phyloP scores from a whole-genome alignment of 169 alveolate genomes.

The Plasmodium cynomolgi region DNA sequence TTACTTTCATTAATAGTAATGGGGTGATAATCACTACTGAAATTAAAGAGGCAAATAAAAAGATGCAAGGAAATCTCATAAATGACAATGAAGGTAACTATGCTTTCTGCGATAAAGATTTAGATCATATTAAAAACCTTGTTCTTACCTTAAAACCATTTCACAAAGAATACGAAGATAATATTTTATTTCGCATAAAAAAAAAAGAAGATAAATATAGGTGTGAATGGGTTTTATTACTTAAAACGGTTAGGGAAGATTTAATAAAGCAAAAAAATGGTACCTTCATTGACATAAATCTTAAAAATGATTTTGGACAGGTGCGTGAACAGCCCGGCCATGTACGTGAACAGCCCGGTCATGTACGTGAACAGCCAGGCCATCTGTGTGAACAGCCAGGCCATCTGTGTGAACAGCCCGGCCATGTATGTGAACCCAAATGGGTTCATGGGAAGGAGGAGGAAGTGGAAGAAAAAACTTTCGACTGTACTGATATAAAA shows the following conservation, averaged over 20 bases:
- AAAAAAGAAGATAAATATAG: slow-evolving; percentile 39
- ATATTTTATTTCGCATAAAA: slow-evolving; percentile 34
- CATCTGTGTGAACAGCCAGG: background rate
- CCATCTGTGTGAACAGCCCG: background rate
- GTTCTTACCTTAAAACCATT: slow-evolving; percentile 56
- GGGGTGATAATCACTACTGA: slow-evolving; percentile 61
- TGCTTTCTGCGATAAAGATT: slow-evolving; percentile 45
- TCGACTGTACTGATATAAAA: slow-evolving; percentile 37
- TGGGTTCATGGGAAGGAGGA: background rate
- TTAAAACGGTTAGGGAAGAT: slow-evolving; percentile 22
- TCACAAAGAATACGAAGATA: slow-evolving; percentile 52
- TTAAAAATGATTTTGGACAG: slow-evolving; percentile 16
- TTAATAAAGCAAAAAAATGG: background rate
- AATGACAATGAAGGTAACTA: slow-evolving; percentile 33
- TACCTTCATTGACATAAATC: slow-evolving; percentile 4
- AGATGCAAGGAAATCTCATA: background rate
- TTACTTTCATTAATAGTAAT: slow-evolving; percentile 60
- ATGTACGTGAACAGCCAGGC: background rate
- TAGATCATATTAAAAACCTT: slow-evolving; percentile 40
- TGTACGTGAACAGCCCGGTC: background rate
- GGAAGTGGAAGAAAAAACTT: slow-evolving; percentile 39
- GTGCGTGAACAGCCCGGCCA: background rate
- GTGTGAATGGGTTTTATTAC: slow-evolving; percentile 67
- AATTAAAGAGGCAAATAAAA: slow-evolving; percentile 26
- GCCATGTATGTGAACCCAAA: background rate